Percentiles rank a stretch among this genome's conserved stretches.
Conservation (phyloP, 306 rosid genomes). For the Datisca glomerata region DNA sequence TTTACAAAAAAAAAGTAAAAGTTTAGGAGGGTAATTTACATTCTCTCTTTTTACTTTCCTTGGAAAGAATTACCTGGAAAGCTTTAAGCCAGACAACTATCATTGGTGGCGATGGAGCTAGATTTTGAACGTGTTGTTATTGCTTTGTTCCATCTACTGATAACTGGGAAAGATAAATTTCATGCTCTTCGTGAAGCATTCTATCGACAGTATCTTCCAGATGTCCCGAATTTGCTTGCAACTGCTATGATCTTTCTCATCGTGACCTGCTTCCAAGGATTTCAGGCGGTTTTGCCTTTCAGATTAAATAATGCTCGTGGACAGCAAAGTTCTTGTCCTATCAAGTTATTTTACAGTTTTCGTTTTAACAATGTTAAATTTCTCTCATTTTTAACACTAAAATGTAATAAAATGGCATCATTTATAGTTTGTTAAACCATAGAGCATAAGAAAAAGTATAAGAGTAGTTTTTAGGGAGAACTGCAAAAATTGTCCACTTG, state of each 20-base stretch:
- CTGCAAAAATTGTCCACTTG: too few species aligned
- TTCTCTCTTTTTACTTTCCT: slow-evolving; percentile 11
- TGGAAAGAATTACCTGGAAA: slow-evolving; percentile 46
- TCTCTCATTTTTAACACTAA: too few species aligned
- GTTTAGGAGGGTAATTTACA: too few species aligned
- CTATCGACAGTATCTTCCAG: slow-evolving; percentile 47
- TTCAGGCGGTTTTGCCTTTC: slow-evolving; percentile 41
- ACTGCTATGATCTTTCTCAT: slow-evolving; percentile 41
- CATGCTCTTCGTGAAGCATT: slow-evolving; percentile 50
- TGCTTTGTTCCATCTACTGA: slow-evolving; percentile 38
- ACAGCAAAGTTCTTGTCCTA: slow-evolving; percentile 42
- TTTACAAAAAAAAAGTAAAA: too few species aligned
- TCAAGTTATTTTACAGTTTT: slow-evolving; percentile 41
- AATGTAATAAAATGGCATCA: too few species aligned
- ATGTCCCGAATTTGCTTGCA: slow-evolving; percentile 43
- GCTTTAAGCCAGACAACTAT: slow-evolving; percentile 54
- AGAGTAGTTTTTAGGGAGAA: too few species aligned
- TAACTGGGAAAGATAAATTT: slow-evolving; percentile 36
- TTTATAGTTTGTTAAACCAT: too few species aligned
- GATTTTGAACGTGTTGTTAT: slow-evolving; percentile 52
- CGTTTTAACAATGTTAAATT: too few species aligned
- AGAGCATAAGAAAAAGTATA: too few species aligned
- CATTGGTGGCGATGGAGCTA: slow-evolving; percentile 42
- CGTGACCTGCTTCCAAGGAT: slow-evolving; percentile 48
- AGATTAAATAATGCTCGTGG: slow-evolving; percentile 49